Base-by-base conservation (phyloP, 108 stramenopile species). In the Schizochytrium sp. region DNA sequence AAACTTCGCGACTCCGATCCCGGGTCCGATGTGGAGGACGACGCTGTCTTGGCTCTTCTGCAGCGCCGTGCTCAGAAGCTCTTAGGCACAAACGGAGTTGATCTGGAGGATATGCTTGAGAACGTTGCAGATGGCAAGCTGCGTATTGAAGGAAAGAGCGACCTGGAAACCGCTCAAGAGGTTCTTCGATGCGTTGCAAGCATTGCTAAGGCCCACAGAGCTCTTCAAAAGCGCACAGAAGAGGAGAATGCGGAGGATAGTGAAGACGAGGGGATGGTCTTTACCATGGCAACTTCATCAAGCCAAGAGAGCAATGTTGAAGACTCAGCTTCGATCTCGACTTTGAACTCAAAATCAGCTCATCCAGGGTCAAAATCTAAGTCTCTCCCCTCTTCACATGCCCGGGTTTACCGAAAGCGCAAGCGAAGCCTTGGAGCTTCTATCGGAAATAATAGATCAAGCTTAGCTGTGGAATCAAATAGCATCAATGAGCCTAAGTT, bases 81-180 rank as follows among this genome's bases (percentile, higher is more conserved):
- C 42, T 44, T 69, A 7, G 64, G 64, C 64, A 38, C 15, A 8
- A 69, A 69, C 42, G 64, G 42, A 8, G 64, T 69, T 38, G 64
- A 38, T 7, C 64, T 69, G 12, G 64, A 1, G 12, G 7, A 7
- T 7, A 7, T 69, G 10, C 28, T 69, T 8, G 42, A 69, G 40
- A 69, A 44, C 40, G 28, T 69, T 15, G 64, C 64, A 38, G 64
- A 69, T 15, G 64, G 64, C 64, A 69, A 69, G 64, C 5, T 7
- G 12, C 8, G 42, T 7, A 44, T 38, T 38, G 42, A 38, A 0
- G 64, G 64, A 0, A 28, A 44, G 64, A 69, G 42, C 3, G 19
- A 38, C 5, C 64, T 44, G 42, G 19, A 69, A 38, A 69, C 64
- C 12, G 64, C 64, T 7, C 64, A 69, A 69, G 64, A 69, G 64